Evolutionary conservation across 2,329 filamentous ascomycete species (phyloP).

Genomic region (Colletotrichum gigasporum): DNA sequence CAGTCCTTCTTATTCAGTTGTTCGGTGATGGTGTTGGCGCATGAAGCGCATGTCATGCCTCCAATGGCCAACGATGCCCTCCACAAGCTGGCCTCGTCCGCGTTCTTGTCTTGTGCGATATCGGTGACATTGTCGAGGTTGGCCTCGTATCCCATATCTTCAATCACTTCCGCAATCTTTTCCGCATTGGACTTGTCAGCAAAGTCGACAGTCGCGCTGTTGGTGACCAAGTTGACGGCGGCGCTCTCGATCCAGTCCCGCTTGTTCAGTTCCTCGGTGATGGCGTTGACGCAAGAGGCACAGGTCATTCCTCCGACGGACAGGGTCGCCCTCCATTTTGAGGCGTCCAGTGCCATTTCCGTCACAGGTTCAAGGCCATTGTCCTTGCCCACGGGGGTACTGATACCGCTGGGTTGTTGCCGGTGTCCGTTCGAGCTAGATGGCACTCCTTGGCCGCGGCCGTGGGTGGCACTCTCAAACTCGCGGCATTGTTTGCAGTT

Average conservation of each 20-base stretch:
- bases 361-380: conserved; percentile 1
- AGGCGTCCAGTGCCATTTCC: conserved; percentile 4
- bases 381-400: conserved; percentile 1
- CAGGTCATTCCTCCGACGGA: conserved; percentile 80
- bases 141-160: conserved; percentile 74
- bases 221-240: conserved; percentile 71
- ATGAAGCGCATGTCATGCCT: conserved; percentile 80
- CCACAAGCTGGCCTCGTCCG: conserved; percentile 57
- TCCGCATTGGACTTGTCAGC: conserved; percentile 42
- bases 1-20: conserved; percentile 65
- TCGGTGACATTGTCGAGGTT: conserved; percentile 61
- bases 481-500: conserved; percentile 54
- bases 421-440: background rate
- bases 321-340: conserved; percentile 58
- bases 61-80: conserved; percentile 67
- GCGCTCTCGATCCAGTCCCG: conserved; percentile 66
- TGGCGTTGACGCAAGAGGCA: conserved; percentile 71
- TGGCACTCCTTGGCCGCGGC: background rate
- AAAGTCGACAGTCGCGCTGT: conserved; percentile 72
- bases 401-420: background rate
- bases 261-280: conserved; percentile 68
- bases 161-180: conserved; percentile 57
- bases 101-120: conserved; percentile 52
- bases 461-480: conserved; percentile 28
- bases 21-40: conserved; percentile 69